These are phyloP conservation scores for Chrysanthemum lavandulifolium DNA, from an alignment of 129 eudicot species.

Conservation along the genomic window DNA sequence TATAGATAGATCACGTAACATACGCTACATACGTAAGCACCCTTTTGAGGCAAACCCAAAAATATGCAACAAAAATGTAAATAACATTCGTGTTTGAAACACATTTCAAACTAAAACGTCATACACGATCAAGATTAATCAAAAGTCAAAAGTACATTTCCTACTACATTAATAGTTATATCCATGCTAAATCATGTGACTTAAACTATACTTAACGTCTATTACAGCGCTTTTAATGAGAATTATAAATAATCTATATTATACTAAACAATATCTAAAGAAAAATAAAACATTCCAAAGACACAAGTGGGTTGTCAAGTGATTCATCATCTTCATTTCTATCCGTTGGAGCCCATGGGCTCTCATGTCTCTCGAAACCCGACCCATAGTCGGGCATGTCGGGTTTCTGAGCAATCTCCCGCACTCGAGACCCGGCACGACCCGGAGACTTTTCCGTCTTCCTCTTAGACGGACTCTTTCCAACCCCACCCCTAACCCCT, in stretches of 20 bases:
- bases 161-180: not conserved
- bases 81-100: too few relatives aligned
- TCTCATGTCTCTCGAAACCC: constrained; percentile 33
- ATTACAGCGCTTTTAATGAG: not conserved
- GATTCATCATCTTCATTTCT: constrained; percentile 58
- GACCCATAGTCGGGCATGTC: constrained; percentile 18
- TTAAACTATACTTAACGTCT: not conserved
- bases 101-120: not conserved
- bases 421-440: constrained; percentile 40
- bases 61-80: not conserved
- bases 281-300: constrained; percentile 90
- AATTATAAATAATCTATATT: not conserved
- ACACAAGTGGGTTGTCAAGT: constrained; percentile 88
- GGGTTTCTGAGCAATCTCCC: not conserved
- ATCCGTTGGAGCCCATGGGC: constrained; percentile 35
- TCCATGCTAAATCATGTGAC: not conserved
- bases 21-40: too few relatives aligned
- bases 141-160: not conserved
- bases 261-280: constrained; percentile 36
- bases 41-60: too few relatives aligned
- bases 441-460: constrained; percentile 61
- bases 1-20: too few relatives aligned
- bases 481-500: constrained; percentile 29
- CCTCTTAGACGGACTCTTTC: constrained; percentile 56
- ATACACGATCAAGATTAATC: not conserved